phyloP scores from a whole-genome alignment of 1,284 basidiomycete species.

The Chiua sp. region DNA sequence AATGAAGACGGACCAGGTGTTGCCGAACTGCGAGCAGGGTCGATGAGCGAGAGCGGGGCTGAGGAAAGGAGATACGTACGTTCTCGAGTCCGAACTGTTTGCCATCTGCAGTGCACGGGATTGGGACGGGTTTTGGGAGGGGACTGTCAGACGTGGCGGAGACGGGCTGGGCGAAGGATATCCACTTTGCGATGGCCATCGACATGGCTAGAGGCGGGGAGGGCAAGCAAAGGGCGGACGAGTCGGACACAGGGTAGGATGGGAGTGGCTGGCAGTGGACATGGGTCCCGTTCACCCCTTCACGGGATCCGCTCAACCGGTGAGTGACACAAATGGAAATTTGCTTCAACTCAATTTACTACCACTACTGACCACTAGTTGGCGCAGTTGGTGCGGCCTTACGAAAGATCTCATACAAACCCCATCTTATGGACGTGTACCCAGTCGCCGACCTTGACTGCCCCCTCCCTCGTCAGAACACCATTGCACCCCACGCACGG shows the following conservation, averaged over 20 bases:
- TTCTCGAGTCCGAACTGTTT: conserved; percentile 95
- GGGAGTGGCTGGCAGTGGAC: conserved; percentile 19
- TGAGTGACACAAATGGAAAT: conserved; percentile 24
- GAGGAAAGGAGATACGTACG: conserved; percentile 54
- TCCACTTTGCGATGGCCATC: conserved; percentile 43
- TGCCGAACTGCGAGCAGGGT: conserved; percentile 66
- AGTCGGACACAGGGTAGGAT: conserved; percentile 3
- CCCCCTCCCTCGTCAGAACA: conserved; percentile 51
- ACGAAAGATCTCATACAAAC: conserved; percentile 19
- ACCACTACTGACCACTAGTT: background rate
- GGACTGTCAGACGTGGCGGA: conserved; percentile 33
- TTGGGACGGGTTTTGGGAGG: conserved; percentile 39
- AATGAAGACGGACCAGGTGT: conserved; percentile 67
- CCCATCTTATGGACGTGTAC: conserved; percentile 54
- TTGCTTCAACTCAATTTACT: background rate
- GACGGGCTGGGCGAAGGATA: conserved; percentile 38
- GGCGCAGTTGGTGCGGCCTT: background rate
- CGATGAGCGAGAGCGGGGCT: conserved; percentile 5
- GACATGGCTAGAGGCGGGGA: background rate
- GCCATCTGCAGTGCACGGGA: conserved; percentile 61
- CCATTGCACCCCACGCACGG: conserved; percentile 72
- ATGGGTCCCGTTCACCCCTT: conserved; percentile 22
- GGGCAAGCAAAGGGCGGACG: background rate
- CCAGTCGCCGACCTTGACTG: conserved; percentile 60
- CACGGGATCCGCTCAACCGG: conserved; percentile 17